Conservation (phyloP, 2,329 filamentous ascomycete genomes). For the Corynespora cassiicola region DNA sequence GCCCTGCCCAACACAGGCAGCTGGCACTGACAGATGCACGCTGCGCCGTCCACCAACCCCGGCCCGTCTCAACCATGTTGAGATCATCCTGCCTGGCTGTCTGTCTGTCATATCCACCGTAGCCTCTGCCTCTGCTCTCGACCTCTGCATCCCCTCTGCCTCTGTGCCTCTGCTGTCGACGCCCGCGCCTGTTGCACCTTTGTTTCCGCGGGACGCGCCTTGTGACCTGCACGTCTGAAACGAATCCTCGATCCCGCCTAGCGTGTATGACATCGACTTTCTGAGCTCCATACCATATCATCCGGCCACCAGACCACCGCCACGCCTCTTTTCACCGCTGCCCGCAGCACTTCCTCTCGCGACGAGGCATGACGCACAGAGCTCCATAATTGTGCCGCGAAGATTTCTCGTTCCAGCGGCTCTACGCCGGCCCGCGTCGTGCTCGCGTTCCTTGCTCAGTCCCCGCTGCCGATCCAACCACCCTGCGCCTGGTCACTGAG, state of each 20-base stretch:
- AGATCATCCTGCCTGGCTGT: too few species aligned
- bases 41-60: too few species aligned
- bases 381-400: constrained; percentile 24
- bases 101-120: too few species aligned
- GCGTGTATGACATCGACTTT: constrained; percentile 12
- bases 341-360: constrained; percentile 16
- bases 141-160: too few species aligned
- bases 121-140: too few species aligned
- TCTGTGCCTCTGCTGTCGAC: too few species aligned
- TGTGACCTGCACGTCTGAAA: constrained; percentile 16
- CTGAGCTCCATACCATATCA: constrained; percentile 8
- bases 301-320: constrained; percentile 2
- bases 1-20: too few species aligned
- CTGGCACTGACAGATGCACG: too few species aligned
- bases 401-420: too few species aligned
- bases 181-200: constrained; percentile 14
- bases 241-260: constrained; percentile 9
- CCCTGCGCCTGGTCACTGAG: neutral
- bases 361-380: constrained; percentile 24
- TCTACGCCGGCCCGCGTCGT: constrained; percentile 19
- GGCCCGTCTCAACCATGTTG: too few species aligned
- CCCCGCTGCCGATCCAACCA: neutral
- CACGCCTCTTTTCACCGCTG: constrained; percentile 22
- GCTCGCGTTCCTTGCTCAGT: constrained; percentile 15
- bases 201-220: constrained; percentile 14